These are phyloP conservation scores for Rhytidhysteron rufulum DNA, from an alignment of 2,329 filamentous ascomycete genomes.

Conservation along the genomic window DNA sequence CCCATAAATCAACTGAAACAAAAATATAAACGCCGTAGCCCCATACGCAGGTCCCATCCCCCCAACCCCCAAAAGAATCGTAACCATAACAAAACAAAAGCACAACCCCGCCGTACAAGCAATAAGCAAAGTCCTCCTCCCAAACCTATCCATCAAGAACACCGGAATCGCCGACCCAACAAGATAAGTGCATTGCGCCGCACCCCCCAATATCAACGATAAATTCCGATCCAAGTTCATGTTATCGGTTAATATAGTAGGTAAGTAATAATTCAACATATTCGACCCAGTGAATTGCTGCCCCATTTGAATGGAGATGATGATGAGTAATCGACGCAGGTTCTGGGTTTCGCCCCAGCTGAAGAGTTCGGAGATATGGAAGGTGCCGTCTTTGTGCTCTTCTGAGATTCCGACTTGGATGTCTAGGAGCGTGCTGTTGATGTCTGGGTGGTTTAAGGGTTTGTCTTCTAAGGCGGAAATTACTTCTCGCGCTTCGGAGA, in stretches of 20 bases:
- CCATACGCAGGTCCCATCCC: too few species aligned
- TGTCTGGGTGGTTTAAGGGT: slow-evolving; percentile 20
- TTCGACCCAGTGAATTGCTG: slow-evolving; percentile 41
- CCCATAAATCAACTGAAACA: slow-evolving; percentile 92
- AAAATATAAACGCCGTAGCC: slow-evolving; percentile 89
- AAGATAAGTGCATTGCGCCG: too few species aligned
- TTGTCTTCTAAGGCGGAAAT: slow-evolving; percentile 29
- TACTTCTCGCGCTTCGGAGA: slow-evolving; percentile 39
- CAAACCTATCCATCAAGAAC: too few species aligned
- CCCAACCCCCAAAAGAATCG: too few species aligned
- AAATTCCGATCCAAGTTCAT: slow-evolving; percentile 31
- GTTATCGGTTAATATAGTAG: slow-evolving; percentile 42
- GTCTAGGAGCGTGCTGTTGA: slow-evolving; percentile 38
- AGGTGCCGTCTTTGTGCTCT: slow-evolving; percentile 16
- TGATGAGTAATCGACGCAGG: slow-evolving; percentile 37
- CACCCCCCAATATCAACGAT: slow-evolving; percentile 30
- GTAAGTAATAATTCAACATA: slow-evolving; percentile 40
- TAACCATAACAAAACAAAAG: too few species aligned
- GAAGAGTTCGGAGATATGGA: too few species aligned
- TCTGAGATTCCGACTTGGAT: slow-evolving; percentile 37
- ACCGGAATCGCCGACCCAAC: too few species aligned
- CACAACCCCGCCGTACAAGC: too few species aligned
- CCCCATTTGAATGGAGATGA: slow-evolving; percentile 44
- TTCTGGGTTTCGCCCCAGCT: slow-evolving; percentile 41
- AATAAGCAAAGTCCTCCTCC: too few species aligned